Evolutionary conservation across 139 green algal species (phyloP).

Genomic region (Microglena sp.): DNA sequence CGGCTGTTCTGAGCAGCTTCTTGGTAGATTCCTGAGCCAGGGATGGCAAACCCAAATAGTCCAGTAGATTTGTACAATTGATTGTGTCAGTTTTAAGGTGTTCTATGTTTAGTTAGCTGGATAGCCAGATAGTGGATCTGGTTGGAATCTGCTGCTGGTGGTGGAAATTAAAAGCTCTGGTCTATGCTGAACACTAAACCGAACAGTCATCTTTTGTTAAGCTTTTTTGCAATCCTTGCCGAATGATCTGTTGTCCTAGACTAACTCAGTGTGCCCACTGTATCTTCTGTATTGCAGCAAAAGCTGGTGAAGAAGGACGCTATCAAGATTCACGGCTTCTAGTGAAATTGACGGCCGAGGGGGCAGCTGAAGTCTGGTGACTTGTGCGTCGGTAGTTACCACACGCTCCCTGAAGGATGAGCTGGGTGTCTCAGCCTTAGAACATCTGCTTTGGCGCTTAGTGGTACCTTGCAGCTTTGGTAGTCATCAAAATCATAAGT

Average conservation of each 20-base stretch:
- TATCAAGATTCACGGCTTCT: constrained; percentile 98
- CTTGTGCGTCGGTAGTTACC: too few species aligned
- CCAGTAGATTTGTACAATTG: too few species aligned
- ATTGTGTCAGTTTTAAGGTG: too few species aligned
- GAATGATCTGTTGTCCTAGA: background rate
- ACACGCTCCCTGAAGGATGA: too few species aligned
- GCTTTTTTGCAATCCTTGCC: background rate
- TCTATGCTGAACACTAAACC: background rate
- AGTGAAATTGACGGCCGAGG: constrained; percentile 1
- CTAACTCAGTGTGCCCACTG: background rate
- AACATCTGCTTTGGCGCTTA: too few species aligned
- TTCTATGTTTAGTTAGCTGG: background rate
- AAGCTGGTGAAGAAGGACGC: constrained; percentile 95
- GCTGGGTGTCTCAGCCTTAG: too few species aligned
- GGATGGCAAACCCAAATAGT: too few species aligned
- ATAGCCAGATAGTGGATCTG: background rate
- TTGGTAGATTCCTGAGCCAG: too few species aligned
- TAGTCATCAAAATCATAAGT: too few species aligned
- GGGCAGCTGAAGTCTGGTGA: too few species aligned
- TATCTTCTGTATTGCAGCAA: constrained; percentile 33
- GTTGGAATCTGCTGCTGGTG: background rate
- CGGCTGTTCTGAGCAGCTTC: too few species aligned
- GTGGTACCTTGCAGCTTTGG: too few species aligned
- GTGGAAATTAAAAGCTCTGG: background rate
- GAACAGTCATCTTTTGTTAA: background rate